Percentiles rank a stretch among this genome's conserved stretches.
These are phyloP conservation scores for Pinus tabuliformis DNA, from an alignment of 75 land plant species.

Conservation along the genomic window DNA sequence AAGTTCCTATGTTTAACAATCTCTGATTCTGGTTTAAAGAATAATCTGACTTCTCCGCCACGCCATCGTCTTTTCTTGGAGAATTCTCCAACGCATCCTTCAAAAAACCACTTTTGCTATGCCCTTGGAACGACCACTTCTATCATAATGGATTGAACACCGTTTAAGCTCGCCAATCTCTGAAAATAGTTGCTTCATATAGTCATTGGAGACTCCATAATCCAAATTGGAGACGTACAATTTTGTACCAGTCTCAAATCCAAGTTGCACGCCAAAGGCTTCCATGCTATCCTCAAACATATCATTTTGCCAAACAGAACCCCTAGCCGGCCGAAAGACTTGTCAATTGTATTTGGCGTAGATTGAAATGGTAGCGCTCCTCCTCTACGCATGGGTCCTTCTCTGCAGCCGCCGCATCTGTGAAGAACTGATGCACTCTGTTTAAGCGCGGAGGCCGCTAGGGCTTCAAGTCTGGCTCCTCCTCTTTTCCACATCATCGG, in stretches of 20 bases:
- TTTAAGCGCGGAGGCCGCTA: too few species aligned
- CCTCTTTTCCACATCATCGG: too few species aligned
- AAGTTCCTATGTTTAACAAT: slow-evolving; percentile 51
- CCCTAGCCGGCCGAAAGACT: slow-evolving; percentile 54
- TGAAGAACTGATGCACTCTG: too few species aligned
- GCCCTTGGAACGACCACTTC: slow-evolving; percentile 60
- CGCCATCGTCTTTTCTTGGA: too few species aligned
- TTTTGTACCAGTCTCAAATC: slow-evolving; percentile 63
- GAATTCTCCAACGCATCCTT: too few species aligned
- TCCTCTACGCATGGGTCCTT: too few species aligned
- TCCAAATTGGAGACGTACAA: slow-evolving; percentile 75
- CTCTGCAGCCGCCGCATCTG: too few species aligned
- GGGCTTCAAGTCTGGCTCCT: too few species aligned
- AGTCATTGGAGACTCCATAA: slow-evolving; percentile 76
- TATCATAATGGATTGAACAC: slow-evolving; percentile 65
- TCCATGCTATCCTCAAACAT: slow-evolving; percentile 54
- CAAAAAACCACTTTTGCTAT: slow-evolving; percentile 37
- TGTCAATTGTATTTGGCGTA: too few species aligned
- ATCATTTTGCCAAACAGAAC: slow-evolving; percentile 50
- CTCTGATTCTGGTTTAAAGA: slow-evolving; percentile 49
- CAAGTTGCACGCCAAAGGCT: slow-evolving; percentile 40
- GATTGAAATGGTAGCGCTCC: not conserved
- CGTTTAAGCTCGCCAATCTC: slow-evolving; percentile 39
- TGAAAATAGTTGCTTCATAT: slow-evolving; percentile 40
- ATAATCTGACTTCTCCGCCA: too few species aligned